Evolutionary conservation across 1,284 basidiomycete species (phyloP), one percentile per base, ranked within the genome.

Genomic region (Clitocybe nebularis): DNA sequence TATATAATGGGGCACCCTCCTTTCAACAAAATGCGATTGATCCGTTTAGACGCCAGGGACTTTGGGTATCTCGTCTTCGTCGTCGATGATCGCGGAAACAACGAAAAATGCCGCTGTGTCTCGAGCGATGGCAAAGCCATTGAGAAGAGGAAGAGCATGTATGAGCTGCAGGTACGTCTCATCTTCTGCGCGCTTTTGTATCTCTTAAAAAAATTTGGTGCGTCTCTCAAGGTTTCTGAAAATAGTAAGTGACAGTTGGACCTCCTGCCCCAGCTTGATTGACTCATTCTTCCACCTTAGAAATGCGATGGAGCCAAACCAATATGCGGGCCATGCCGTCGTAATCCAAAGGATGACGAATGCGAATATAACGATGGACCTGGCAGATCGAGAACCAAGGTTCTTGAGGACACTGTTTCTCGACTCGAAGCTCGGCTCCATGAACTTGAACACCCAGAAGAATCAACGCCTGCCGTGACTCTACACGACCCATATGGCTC

Each of bases 291-390:
- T 14, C 19, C 39, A 21, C 26, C 44, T 7, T 32, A 74, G 71
- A 72, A 70, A 67, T 74, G 71, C 47, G 71, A 74, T 43, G 71
- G 69, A 21, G 52, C 53, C 5, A 71, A 67, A 46, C 71, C 71
- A 22, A 57, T 65, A 24, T 74, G 71, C 52, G 70, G 69, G 4
- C 69, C 68, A 14, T 74, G 71, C 55, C 50, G 51, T 13, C 55
- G 56, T 23, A 64, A 68, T 43, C 68, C 69, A 19, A 69, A 67
- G 45, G 66, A 68, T 25, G 70, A 73, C 47, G 66, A 66, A 14
- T 74, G 71, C 56, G 71, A 73, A 49, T 74, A 71, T 52, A 57
- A 67, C 20, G 69, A 73, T 50, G 68, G 68, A 8, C 66, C 66
- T 25, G 66, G 63, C 32, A 59, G 68, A 41, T 72, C 71, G 30